phyloP scores from a whole-genome alignment of 192 early-diverging fungal species.

The Podila epigama region DNA sequence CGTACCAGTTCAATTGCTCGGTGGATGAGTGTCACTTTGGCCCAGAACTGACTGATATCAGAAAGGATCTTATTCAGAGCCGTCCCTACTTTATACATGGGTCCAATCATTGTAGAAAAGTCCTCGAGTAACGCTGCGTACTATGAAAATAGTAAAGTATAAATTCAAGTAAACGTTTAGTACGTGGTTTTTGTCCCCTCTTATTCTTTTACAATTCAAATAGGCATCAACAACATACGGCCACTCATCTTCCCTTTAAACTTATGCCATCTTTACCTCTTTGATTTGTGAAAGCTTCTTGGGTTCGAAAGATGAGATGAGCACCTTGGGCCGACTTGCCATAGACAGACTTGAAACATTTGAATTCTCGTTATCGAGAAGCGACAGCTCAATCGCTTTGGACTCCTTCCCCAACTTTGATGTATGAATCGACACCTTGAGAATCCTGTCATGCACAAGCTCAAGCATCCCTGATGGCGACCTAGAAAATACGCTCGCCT shows the following conservation, averaged over 20 bases:
- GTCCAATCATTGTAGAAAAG: conserved; percentile 20
- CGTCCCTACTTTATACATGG: conserved; percentile 33
- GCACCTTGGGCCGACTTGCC: conserved; percentile 5
- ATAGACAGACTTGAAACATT: conserved; percentile 11
- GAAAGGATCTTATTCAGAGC: conserved; percentile 31
- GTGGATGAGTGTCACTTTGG: conserved; percentile 15
- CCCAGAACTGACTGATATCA: conserved; percentile 37
- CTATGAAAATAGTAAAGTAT: background rate
- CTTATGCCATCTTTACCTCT: conserved; percentile 9
- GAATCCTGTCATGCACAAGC: conserved; percentile 33
- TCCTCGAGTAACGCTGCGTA: conserved; percentile 21
- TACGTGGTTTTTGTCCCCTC: too few relatives aligned
- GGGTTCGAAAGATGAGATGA: conserved; percentile 12
- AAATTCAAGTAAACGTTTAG: background rate
- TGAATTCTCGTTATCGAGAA: conserved; percentile 2
- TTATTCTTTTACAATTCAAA: too few relatives aligned
- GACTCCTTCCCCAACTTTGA: conserved; percentile 23
- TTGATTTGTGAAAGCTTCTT: conserved; percentile 12
- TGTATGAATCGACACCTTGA: conserved; percentile 24
- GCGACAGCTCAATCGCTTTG: conserved; percentile 20
- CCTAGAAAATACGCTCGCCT: background rate
- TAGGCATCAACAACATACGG: too few relatives aligned
- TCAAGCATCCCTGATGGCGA: conserved; percentile 6
- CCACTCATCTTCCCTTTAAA: background rate
- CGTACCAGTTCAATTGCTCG: conserved; percentile 30